A percentile compares a stretch with the other conserved stretches of the same genome.
Conservation (phyloP, 441 rosid genomes). For the Isatis lusitanica region DNA sequence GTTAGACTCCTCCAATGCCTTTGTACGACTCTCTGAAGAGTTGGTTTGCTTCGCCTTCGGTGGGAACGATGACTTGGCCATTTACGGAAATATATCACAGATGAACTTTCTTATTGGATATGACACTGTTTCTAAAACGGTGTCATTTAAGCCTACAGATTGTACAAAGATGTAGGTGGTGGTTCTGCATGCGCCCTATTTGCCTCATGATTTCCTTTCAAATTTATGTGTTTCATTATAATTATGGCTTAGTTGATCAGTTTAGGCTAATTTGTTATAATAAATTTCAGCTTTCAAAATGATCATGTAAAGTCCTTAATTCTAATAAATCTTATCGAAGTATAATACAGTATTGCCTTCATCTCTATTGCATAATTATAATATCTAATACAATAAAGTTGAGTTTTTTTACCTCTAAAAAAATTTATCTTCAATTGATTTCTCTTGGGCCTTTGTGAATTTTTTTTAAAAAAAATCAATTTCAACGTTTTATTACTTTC, state of each 20-base stretch:
- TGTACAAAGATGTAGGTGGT: constrained; percentile 29
- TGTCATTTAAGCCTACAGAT: constrained; percentile 48
- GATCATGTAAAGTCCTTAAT: background rate
- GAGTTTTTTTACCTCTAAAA: no score
- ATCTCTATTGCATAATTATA: no score
- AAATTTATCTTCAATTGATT: no score
- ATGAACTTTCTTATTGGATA: constrained; percentile 52
- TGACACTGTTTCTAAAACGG: constrained; percentile 26
- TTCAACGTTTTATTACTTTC: no score
- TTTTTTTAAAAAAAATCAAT: no score
- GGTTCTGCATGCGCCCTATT: background rate
- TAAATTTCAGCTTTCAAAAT: background rate
- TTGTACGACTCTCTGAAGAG: constrained; percentile 12
- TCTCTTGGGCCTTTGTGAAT: no score
- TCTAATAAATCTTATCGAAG: no score
- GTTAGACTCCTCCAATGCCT: constrained; percentile 29
- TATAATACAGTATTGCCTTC: no score
- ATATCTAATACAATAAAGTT: no score
- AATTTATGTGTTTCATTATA: background rate
- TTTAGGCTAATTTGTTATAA: background rate
- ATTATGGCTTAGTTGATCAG: background rate
- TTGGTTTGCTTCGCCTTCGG: constrained; percentile 35
- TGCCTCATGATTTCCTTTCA: background rate
- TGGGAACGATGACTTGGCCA: background rate
- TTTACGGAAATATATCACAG: constrained; percentile 52